Base-by-base conservation (phyloP, 2,329 filamentous ascomycete species). In the Penicillium sclerotigenum region DNA sequence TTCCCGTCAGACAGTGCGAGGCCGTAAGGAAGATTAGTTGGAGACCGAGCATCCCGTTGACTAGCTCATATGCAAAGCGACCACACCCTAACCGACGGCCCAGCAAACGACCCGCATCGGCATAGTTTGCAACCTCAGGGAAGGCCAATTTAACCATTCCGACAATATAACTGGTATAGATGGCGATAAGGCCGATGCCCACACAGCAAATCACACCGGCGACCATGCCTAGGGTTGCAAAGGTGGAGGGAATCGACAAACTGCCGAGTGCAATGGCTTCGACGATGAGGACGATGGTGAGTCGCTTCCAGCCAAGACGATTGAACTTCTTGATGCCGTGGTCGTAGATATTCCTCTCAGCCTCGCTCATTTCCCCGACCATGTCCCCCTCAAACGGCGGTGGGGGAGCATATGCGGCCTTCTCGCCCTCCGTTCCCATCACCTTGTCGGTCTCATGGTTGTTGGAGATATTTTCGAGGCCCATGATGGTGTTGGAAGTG, bases 191-290 rank as follows among this genome's bases (percentile, higher is more conserved):
- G 22, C 69, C 69, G 10, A 71, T 42, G 31, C 75, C 74, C 6
- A 79, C 62, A n/a, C 66, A 70, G 58, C 74, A 62, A 56, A 78
- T 72, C 24, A 77, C 71, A 55, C 77, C 76, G 10, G 71, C 68
- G 11, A 78, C 70, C 73, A 78, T 77, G 42, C 76, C 76, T 2
- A 78, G 65, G 10, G 68, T 74, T 3, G 75, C 75, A 41, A 79
- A 77, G 13, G 76, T 75, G 47, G 68, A 73, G 10, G 77, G 75
- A 24, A 78, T 65, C 50, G 75, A 75, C 55, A 78, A 68, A 24
- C 72, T 74, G 47, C 77, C 78, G 14, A 80, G 71, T 7, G 77
- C 76, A 57, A 79, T 79, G 16, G 78, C 77, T 59, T 80, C 78
- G 37, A 79, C 78, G 38, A 80, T 77, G 46, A 79, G 65, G 58